phyloP scores from a whole-genome alignment of 2,329 filamentous ascomycete species.

The Fusarium goolgardi region DNA sequence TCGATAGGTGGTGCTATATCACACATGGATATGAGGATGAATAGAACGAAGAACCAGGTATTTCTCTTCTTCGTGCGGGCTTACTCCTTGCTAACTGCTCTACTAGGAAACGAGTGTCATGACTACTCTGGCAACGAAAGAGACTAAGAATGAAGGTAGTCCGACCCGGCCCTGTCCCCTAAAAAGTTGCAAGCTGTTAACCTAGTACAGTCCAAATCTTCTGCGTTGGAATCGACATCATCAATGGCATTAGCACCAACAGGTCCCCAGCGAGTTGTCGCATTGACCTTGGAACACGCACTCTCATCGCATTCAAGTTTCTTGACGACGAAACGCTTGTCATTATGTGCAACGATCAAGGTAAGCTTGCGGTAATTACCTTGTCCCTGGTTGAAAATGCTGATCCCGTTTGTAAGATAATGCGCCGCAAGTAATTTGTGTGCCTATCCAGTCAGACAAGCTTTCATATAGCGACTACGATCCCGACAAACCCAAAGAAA shows the following conservation, averaged over 20 bases:
- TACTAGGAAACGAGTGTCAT: slow-evolving; percentile 54
- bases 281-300: slow-evolving; percentile 56
- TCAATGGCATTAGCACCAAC: slow-evolving; percentile 69
- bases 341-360: slow-evolving; percentile 62
- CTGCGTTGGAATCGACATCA: slow-evolving; percentile 62
- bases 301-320: slow-evolving; percentile 74
- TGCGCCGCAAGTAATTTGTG: slow-evolving; percentile 45
- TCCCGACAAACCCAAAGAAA: slow-evolving; percentile 26
- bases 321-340: slow-evolving; percentile 71
- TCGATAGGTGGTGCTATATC: slow-evolving; percentile 58
- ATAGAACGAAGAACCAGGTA: slow-evolving; percentile 50
- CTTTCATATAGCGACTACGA: slow-evolving; percentile 55
- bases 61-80: slow-evolving; percentile 24
- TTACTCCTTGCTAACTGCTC: slow-evolving; percentile 23
- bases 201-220: slow-evolving; percentile 66
- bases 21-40: slow-evolving; percentile 70
- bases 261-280: slow-evolving; percentile 54
- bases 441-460: slow-evolving; percentile 54
- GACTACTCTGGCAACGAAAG: slow-evolving; percentile 57
- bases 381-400: background rate
- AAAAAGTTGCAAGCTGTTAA: background rate
- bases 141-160: slow-evolving; percentile 54
- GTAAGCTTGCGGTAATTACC: slow-evolving; percentile 44
- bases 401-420: slow-evolving; percentile 41
- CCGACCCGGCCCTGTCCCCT: too few relatives aligned